Conservation (phyloP, 2,329 filamentous ascomycete genomes). For the Mycosphaerella sp. region DNA sequence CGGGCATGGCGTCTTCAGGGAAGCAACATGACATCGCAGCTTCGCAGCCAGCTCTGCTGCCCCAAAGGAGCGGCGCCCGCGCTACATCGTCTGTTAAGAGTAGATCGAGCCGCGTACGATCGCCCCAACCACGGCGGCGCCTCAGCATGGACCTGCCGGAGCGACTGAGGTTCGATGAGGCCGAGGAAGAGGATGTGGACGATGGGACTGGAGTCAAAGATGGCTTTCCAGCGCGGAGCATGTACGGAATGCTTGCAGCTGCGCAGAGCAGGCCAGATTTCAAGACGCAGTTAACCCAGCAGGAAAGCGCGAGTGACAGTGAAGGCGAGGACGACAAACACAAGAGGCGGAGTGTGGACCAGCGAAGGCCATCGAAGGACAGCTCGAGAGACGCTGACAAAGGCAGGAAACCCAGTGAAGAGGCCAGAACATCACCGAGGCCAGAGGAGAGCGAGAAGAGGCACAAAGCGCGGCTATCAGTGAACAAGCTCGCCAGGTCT, state of each 20-base stretch:
- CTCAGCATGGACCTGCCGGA: slow-evolving; percentile 20
- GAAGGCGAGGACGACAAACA: slow-evolving; percentile 24
- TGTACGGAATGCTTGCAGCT: slow-evolving; percentile 87
- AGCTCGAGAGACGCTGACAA: slow-evolving; percentile 1
- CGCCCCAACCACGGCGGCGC: not conserved
- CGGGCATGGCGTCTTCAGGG: slow-evolving; percentile 8
- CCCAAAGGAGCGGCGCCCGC: slow-evolving; percentile 6
- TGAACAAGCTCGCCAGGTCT: slow-evolving; percentile 60
- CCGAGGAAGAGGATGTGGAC: slow-evolving; percentile 19
- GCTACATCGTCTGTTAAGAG: not conserved
- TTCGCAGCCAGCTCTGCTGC: slow-evolving; percentile 6
- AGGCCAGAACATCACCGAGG: slow-evolving; percentile 5
- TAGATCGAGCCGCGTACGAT: slow-evolving; percentile 5
- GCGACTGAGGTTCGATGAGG: slow-evolving; percentile 15
- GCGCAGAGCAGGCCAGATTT: slow-evolving; percentile 79
- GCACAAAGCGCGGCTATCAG: slow-evolving; percentile 56
- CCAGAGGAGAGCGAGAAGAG: slow-evolving; percentile 5
- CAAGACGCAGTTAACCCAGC: slow-evolving; percentile 49
- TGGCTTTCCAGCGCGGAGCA: slow-evolving; percentile 80
- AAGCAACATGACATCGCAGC: slow-evolving; percentile 12
- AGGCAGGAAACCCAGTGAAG: not conserved
- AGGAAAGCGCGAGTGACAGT: slow-evolving; percentile 72
- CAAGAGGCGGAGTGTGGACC: slow-evolving; percentile 8
- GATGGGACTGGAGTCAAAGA: slow-evolving; percentile 25
- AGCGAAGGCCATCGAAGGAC: slow-evolving; percentile 10